Evolutionary conservation across 371 early-diverging fungal genomes (phyloP).

Genomic region (Mortierella polycephala): DNA sequence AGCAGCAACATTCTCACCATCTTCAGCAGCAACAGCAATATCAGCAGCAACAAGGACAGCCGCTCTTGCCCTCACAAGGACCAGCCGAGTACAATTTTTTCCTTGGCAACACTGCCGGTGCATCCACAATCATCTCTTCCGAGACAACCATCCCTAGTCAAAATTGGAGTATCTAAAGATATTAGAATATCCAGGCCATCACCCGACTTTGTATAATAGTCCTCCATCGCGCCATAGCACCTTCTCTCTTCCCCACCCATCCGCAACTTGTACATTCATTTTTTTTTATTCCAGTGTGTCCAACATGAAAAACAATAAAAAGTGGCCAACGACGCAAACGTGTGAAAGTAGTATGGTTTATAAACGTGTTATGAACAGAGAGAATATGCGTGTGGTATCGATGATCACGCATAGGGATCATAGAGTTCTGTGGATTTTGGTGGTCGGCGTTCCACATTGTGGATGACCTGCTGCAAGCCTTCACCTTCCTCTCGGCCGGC

Average conservation of each 20-base stretch:
- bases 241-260: neutral
- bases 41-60: slow-evolving; percentile 12
- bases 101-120: neutral
- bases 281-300: too few relatives aligned
- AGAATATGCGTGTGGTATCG: too few relatives aligned
- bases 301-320: neutral
- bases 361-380: neutral
- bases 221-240: too few relatives aligned
- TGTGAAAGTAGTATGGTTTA: too few relatives aligned
- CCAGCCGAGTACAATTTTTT: slow-evolving; percentile 18
- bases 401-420: slow-evolving; percentile 25
- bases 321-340: too few relatives aligned
- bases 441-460: slow-evolving; percentile 45
- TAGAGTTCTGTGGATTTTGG: slow-evolving; percentile 44
- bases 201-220: too few relatives aligned
- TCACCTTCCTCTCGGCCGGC: slow-evolving; percentile 5
- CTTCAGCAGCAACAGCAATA: slow-evolving; percentile 8
- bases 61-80: slow-evolving; percentile 13
- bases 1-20: slow-evolving; percentile 11
- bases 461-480: neutral
- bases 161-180: slow-evolving; percentile 4
- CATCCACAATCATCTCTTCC: neutral
- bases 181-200: neutral
- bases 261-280: neutral
- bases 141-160: slow-evolving; percentile 5